Conservation (phyloP, 805 yeast species). For the Kodamaea leandrae region DNA sequence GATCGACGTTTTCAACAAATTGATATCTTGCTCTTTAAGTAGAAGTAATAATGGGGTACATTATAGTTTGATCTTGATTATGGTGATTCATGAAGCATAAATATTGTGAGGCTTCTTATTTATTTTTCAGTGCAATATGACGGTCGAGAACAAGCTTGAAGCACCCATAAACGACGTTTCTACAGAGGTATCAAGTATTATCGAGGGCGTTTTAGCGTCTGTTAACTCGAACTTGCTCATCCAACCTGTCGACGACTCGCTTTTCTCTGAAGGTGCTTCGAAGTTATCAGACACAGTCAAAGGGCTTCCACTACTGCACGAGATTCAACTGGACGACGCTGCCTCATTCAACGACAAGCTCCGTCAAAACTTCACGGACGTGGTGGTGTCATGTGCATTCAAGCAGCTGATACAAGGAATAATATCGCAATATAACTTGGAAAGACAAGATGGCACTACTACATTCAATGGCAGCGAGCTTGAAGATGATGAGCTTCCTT, state of each 20-base stretch:
- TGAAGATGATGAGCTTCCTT: slow-evolving; percentile 6
- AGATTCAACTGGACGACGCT: neutral
- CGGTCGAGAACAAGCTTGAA: slow-evolving; percentile 1
- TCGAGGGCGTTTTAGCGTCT: neutral
- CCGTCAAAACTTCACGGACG: slow-evolving; percentile 20
- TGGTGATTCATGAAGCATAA: neutral
- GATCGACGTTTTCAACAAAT: too few species aligned
- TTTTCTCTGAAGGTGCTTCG: neutral
- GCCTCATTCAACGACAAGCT: slow-evolving; percentile 25
- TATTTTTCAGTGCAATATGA: neutral
- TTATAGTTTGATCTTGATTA: too few species aligned
- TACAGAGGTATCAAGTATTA: neutral
- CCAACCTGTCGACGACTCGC: neutral
- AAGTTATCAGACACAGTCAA: slow-evolving; percentile 11
- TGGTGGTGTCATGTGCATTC: slow-evolving; percentile 22
- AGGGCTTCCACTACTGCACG: neutral
- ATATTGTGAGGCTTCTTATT: neutral
- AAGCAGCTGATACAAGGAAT: slow-evolving; percentile 15
- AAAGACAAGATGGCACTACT: neutral
- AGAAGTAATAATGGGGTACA: too few species aligned
- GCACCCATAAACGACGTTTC: neutral
- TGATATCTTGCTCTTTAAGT: too few species aligned
- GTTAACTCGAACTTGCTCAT: neutral
- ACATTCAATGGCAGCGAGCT: slow-evolving; percentile 8
- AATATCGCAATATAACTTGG: neutral